Evolutionary conservation across 345 rosid species (phyloP).

Genomic region (Rhodamnia rubescens): DNA sequence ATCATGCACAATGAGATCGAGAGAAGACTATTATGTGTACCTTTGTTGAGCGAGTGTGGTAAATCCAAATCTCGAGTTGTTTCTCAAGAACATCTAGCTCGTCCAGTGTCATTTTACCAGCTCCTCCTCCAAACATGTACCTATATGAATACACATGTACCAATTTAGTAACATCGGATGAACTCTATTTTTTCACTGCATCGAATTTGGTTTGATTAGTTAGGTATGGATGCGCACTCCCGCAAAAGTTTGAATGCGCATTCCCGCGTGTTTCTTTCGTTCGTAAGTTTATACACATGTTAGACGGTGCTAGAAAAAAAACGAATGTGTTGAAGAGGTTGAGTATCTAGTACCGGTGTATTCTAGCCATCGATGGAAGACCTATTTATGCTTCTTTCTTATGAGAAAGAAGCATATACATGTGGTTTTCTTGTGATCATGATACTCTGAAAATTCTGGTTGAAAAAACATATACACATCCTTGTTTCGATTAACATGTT

Average conservation of each 20-base stretch:
- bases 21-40: slow-evolving; percentile 13
- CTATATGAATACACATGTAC: not conserved
- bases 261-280: not conserved
- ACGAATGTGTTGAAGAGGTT: not conserved
- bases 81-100: slow-evolving; percentile 72
- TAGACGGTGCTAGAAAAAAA: not conserved
- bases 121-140: slow-evolving; percentile 78
- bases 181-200: not conserved
- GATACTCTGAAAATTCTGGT: not conserved
- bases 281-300: not conserved
- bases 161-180: not conserved
- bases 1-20: not conserved
- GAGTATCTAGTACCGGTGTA: not conserved
- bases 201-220: not conserved
- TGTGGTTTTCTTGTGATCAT: not conserved
- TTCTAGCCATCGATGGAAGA: not conserved
- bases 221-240: not conserved
- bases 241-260: not conserved
- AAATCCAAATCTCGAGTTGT: slow-evolving; percentile 79
- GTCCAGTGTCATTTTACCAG: slow-evolving; percentile 52
- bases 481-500: not conserved
- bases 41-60: slow-evolving; percentile 76
- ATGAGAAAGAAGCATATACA: not conserved
- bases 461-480: not conserved
- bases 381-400: not conserved